These are phyloP conservation scores for Salix exigua DNA, from an alignment of 345 rosid species.

Conservation along the genomic window DNA sequence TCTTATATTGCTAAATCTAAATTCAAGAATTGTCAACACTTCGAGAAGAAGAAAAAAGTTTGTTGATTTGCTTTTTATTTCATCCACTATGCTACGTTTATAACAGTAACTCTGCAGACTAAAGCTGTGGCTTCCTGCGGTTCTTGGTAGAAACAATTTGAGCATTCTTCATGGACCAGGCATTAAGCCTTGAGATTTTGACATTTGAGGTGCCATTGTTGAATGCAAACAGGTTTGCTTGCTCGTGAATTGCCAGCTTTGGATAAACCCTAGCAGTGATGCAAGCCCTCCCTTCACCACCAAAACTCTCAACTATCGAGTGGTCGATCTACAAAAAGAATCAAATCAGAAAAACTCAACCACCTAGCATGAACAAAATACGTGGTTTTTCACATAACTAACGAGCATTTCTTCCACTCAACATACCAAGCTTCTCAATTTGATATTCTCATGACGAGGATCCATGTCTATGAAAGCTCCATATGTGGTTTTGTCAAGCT, in stretches of 20 bases:
- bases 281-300: slow-evolving; percentile 31
- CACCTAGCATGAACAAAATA: slow-evolving; percentile 8
- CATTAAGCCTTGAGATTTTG: slow-evolving; percentile 36
- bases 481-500: slow-evolving; percentile 40
- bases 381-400: slow-evolving; percentile 17
- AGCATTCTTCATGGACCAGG: slow-evolving; percentile 67
- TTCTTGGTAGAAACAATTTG: slow-evolving; percentile 3
- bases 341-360: slow-evolving; percentile 27
- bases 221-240: slow-evolving; percentile 20
- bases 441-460: slow-evolving; percentile 37
- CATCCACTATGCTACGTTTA: too few relatives aligned
- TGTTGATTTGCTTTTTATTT: too few relatives aligned
- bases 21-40: too few relatives aligned
- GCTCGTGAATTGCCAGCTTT: slow-evolving; percentile 10
- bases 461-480: slow-evolving; percentile 57
- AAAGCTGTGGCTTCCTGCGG: not conserved
- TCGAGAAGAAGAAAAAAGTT: too few relatives aligned
- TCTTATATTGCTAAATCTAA: too few relatives aligned
- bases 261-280: slow-evolving; percentile 37
- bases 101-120: not conserved
- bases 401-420: too few relatives aligned
- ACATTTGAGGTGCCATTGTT: slow-evolving; percentile 43
- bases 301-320: slow-evolving; percentile 38
- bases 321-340: slow-evolving; percentile 34
- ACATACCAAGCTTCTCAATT: slow-evolving; percentile 55